Evolutionary conservation across 164 flowering plant genomes (phyloP).

Genomic region (Sextonia rubra): DNA sequence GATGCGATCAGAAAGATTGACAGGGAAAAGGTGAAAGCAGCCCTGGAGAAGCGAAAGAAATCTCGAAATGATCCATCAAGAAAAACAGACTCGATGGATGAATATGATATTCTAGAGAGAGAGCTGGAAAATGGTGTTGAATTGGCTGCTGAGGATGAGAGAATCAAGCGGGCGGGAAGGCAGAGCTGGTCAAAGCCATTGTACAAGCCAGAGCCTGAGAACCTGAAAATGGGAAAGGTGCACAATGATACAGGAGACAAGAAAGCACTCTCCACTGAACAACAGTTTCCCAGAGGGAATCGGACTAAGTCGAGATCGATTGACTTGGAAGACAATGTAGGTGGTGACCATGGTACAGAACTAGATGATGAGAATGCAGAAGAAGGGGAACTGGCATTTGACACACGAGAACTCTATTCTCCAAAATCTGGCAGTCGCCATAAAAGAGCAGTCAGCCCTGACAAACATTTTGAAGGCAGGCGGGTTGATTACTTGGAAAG

Average conservation of each 20-base stretch:
- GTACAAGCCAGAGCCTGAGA: constrained; percentile 22
- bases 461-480: constrained; percentile 9
- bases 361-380: constrained; percentile 27
- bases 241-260: constrained; percentile 17
- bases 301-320: constrained; percentile 5
- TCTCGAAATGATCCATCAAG: constrained; percentile 40
- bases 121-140: constrained; percentile 89
- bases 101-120: constrained; percentile 79
- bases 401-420: constrained; percentile 30
- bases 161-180: constrained; percentile 45
- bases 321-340: constrained; percentile 4
- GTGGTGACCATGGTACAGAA: background rate
- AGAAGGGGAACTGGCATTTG: constrained; percentile 50
- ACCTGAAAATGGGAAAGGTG: constrained; percentile 3
- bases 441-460: constrained; percentile 42
- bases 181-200: constrained; percentile 39
- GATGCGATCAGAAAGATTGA: constrained; percentile 62
- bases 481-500: constrained; percentile 4
- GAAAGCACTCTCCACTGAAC: constrained; percentile 4
- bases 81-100: constrained; percentile 67
- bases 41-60: constrained; percentile 60
- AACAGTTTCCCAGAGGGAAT: constrained; percentile 13
- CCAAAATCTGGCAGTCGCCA: constrained; percentile 40
- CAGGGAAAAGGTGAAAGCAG: constrained; percentile 76
- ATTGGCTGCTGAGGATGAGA: constrained; percentile 62